Base-by-base conservation (phyloP, 345 rosid genomes). In the Cardamine resedifolia region DNA sequence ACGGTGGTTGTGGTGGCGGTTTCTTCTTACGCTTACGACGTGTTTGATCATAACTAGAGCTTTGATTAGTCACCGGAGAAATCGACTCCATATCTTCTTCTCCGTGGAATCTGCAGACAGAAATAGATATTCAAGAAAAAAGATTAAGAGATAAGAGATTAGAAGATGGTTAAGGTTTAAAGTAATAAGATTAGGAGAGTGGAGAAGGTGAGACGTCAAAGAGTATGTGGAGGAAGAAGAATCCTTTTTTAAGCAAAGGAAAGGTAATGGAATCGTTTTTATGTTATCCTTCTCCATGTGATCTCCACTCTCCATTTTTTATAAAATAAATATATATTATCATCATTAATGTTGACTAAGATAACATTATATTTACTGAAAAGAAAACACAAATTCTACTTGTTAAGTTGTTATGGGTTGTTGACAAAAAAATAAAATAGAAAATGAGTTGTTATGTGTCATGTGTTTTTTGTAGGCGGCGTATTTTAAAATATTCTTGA, bases 1-100 rank as follows among this genome's bases (percentile, higher is more conserved):
- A 27, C n/a, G 72, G 8, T 10, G 33, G 30, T 21, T 16, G 45
- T 4, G 63, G 43, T 2, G 48, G 28, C 0, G 47, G 55, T 81
- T 84, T 87, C 86, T 86, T 89, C 87, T 82, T 91, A 83, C 83
- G 81, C 70, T 66, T 86, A 56, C 87, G 84, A 21, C 74, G 83
- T 1, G 81, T 65, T 7, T 86, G 88, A 68, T 84, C 88, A 14
- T 60, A 57, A 53, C 27, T 38, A 12, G 79, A 48, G 77, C 47
- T 77, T 10, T 66, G 81, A 66, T 75, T 73, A 79, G 83, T 68
- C 65, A 81, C 80, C 83, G 76, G 77, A 65, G 58, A 76, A 45
- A 64, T 10, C 20, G 76, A 72, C 3, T 65, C 72, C 73, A 66
- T 74, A 19, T 36, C 41, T 36, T 49, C 10, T 43, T 9, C 51